Conservation (phyloP, 805 yeast species). For the Saturnispora besseyi region DNA sequence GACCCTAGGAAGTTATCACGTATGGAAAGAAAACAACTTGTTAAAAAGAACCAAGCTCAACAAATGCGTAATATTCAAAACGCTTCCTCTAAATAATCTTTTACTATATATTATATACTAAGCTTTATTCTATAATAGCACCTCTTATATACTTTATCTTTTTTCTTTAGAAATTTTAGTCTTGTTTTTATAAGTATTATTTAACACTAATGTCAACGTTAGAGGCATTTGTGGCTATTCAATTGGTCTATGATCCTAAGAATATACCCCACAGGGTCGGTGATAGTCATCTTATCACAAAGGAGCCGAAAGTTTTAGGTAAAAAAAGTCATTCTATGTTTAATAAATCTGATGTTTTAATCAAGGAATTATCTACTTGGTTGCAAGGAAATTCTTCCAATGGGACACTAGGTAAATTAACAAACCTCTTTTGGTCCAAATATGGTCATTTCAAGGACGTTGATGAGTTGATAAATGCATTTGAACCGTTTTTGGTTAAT, state of each 20-base stretch:
- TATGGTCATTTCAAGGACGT: background rate
- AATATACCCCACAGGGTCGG: conserved; percentile 15
- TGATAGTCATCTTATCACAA: conserved; percentile 16
- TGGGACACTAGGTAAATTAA: background rate
- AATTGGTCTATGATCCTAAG: conserved; percentile 19
- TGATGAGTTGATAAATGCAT: background rate
- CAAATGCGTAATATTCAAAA: conserved; percentile 56
- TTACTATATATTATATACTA: background rate
- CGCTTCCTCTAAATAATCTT: conserved; percentile 1
- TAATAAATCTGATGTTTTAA: conserved; percentile 19
- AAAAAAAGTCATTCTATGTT: conserved; percentile 18
- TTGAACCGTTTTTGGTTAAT: conserved; percentile 2
- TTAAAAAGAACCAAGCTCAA: conserved; percentile 78
- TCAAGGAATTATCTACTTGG: conserved; percentile 17
- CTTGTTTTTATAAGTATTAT: background rate
- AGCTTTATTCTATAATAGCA: background rate
- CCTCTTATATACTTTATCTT: background rate
- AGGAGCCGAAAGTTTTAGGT: conserved; percentile 14
- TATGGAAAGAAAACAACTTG: conserved; percentile 72
- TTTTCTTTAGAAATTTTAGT: background rate
- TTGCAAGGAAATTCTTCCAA: conserved; percentile 11
- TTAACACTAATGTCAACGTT: background rate
- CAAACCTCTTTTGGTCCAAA: background rate
- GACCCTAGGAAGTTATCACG: conserved; percentile 83
- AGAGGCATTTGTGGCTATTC: conserved; percentile 12